Percentiles rank a stretch among this genome's conserved stretches.
Evolutionary conservation across 1,139 yeast genomes (phyloP).

Genomic region (Magnusiomyces paraingens): DNA sequence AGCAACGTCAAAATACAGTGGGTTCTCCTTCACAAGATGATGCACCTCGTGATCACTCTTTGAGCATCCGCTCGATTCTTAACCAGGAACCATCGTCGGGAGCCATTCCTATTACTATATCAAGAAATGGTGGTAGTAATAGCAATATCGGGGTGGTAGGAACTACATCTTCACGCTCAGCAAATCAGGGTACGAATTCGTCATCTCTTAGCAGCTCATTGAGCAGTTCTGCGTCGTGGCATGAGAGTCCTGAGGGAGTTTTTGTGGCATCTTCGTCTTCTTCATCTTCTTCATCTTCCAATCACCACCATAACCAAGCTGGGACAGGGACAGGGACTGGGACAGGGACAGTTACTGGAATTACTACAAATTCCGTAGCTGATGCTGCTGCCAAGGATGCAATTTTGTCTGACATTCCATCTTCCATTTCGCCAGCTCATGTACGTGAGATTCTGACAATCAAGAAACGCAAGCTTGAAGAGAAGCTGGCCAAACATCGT

Average conservation of each 20-base stretch:
- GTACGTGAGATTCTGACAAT: conserved; percentile 13
- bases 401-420: conserved; percentile 17
- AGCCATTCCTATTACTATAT: background rate
- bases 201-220: background rate
- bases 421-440: conserved; percentile 11
- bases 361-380: background rate
- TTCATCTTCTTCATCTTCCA: background rate
- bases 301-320: background rate
- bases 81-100: conserved; percentile 9
- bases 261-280: background rate
- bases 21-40: background rate
- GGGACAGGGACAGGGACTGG: no score
- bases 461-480: conserved; percentile 16
- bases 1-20: background rate
- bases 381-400: conserved; percentile 5
- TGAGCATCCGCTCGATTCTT: conserved; percentile 15
- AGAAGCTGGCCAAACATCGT: conserved; percentile 12
- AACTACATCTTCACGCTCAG: background rate
- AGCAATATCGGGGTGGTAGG: background rate
- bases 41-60: conserved; percentile 3
- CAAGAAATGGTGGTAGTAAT: background rate
- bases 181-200: background rate
- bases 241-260: background rate
- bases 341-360: no score
- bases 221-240: background rate